phyloP scores from a whole-genome alignment of 2,329 filamentous ascomycete genomes.

The Anisogramma anomala region DNA sequence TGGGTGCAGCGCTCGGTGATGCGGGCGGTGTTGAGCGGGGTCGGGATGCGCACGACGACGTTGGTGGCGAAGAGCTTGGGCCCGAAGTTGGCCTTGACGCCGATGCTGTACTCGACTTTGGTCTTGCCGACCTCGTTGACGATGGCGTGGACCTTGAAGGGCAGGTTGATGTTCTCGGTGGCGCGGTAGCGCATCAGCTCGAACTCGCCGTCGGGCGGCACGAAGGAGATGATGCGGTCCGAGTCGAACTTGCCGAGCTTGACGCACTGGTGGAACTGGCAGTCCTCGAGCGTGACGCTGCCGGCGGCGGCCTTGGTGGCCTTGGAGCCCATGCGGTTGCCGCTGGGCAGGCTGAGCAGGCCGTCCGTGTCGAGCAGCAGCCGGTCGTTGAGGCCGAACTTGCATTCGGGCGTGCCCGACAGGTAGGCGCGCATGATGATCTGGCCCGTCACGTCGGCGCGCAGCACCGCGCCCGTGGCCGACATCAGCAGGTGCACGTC shows the following conservation, averaged over 20 bases:
- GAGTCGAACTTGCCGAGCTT: conserved; percentile 95
- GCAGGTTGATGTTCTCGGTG: conserved; percentile 95
- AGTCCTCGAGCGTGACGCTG: conserved; percentile 91
- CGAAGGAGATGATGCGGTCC: conserved; percentile 92
- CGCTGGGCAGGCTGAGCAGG: conserved; percentile 53
- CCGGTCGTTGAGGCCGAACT: conserved; percentile 94
- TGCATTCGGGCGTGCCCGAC: conserved; percentile 93
- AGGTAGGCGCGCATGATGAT: conserved; percentile 99
- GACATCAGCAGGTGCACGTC: conserved; percentile 99
- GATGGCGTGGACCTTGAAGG: conserved; percentile 97
- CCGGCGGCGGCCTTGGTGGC: conserved; percentile 92
- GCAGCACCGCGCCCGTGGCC: conserved; percentile 86
- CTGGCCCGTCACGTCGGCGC: conserved; percentile 91
- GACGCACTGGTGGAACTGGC: conserved; percentile 97
- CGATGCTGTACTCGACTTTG: conserved; percentile 97
- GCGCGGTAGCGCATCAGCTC: conserved; percentile 98
- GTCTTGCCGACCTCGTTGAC: conserved; percentile 95
- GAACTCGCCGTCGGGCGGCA: conserved; percentile 94
- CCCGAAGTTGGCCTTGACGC: conserved; percentile 93
- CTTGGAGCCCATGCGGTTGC: conserved; percentile 70
- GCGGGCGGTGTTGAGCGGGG: conserved; percentile 88
- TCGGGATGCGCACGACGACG: conserved; percentile 86
- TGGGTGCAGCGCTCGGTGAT: conserved; percentile 89
- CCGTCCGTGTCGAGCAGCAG: conserved; percentile 75
- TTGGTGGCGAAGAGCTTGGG: conserved; percentile 95